A percentile compares a stretch with the other conserved stretches of the same genome.
phyloP scores from a whole-genome alignment of 768 basidiomycete species.

The Termitomyces sp. region DNA sequence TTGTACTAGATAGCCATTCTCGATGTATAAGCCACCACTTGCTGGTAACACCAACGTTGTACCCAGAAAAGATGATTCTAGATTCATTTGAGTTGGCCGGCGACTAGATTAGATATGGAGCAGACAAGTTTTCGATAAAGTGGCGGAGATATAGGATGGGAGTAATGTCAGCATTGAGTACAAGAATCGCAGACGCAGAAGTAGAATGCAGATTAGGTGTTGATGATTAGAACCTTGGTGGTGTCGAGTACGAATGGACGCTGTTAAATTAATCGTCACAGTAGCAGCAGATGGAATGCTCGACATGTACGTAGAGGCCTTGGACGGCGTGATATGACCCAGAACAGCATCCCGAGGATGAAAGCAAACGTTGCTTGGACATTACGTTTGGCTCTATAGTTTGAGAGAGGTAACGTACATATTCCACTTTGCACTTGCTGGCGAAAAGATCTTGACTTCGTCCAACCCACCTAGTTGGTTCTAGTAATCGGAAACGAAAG shows the following conservation, averaged over 20 bases:
- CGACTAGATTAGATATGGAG: neutral
- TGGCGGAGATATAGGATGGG: neutral
- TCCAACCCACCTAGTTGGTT: no score
- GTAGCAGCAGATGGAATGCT: no score
- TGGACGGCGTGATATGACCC: no score
- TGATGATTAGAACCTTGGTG: no score
- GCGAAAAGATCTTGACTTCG: neutral
- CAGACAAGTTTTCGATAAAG: neutral
- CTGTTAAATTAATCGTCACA: no score
- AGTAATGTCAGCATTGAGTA: no score
- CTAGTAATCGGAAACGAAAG: neutral
- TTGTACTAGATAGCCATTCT: neutral
- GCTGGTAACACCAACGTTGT: neutral
- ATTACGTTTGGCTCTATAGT: neutral
- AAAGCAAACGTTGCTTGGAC: neutral
- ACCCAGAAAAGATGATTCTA: no score
- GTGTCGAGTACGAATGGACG: no score
- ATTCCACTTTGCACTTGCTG: neutral
- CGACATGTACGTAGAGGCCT: no score
- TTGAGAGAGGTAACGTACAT: neutral
- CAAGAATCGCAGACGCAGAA: neutral
- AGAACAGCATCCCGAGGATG: neutral
- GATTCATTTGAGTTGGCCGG: neutral
- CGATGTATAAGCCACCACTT: neutral
- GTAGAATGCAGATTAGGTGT: neutral